Evolutionary conservation across 228 moss, liverwort and hornwort genomes (phyloP).

Genomic region (Sphagnum fallax): DNA sequence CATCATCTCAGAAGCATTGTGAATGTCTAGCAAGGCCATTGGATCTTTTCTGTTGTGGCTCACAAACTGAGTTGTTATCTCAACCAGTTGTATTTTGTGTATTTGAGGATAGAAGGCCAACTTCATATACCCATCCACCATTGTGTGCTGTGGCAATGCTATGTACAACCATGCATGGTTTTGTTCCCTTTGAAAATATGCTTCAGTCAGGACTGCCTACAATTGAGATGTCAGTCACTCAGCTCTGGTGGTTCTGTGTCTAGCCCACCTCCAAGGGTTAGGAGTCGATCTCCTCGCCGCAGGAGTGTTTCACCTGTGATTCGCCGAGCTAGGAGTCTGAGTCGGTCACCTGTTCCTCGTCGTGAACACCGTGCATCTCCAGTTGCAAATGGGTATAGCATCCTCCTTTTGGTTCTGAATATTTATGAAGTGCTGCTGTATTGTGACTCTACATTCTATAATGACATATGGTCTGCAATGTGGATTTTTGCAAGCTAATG

Average conservation of each 20-base stretch:
- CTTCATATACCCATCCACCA: background rate
- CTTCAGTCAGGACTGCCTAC: background rate
- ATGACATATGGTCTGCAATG: background rate
- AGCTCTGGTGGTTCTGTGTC: background rate
- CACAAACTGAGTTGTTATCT: background rate
- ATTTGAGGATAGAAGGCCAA: background rate
- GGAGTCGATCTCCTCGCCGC: conserved; percentile 83
- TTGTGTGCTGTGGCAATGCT: background rate
- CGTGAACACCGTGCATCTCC: conserved; percentile 89
- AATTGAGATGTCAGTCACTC: background rate
- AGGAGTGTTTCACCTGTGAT: conserved; percentile 74
- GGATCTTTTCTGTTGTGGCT: background rate
- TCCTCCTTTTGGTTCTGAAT: background rate
- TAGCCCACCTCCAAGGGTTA: conserved; percentile 56
- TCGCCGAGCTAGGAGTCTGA: conserved; percentile 79
- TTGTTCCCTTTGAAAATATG: no score
- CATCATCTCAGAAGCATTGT: background rate
- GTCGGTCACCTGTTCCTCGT: conserved; percentile 88
- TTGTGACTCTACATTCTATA: background rate
- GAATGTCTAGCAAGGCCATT: background rate
- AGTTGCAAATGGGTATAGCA: conserved; percentile 74
- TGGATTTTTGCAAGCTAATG: background rate
- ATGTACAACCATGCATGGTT: background rate
- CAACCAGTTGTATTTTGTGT: background rate
- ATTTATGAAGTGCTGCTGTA: background rate